Base-by-base conservation (phyloP, 2,329 filamentous ascomycete species). In the Blumeria hordei region DNA sequence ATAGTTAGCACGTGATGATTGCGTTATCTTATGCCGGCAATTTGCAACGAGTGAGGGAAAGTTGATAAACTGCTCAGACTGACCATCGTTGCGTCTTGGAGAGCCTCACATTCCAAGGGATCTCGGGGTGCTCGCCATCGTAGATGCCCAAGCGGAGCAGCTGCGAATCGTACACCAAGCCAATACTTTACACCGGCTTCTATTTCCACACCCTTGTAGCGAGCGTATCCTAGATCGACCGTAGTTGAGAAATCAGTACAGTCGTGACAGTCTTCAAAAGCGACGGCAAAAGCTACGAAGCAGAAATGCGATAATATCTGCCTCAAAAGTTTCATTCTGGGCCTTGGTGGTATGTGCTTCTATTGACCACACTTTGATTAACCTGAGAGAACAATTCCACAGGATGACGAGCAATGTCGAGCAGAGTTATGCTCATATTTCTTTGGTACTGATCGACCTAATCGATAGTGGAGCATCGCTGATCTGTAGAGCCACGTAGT, bases 111-210 rank as follows among this genome's bases (percentile, higher is more conserved):
- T 3, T n/a, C 41, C 37, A 54, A 3, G 6, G 84, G 83, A 64
- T 85, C 79, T 61, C 74, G 69, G 0, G 85, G 83, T 11, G 78
- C 77, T 54, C 72, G 70, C 63, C 88, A 90, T 18, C 85, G 74
- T 57, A 85, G 64, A 6, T 74, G 61, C 1, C 79, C 81, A 1
- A 83, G 56, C 0, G 85, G 85, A 12, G 83, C 71, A 5, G 81
- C 78, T 1, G 84, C 85, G 68, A 78, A 92, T 45, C 83, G 76
- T 59, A 92, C 77, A 1, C 83, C 85, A 7, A 85, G 72, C 82
- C 83, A 90, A 65, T 81, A 73, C 2, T 75, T 78, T 51, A 87
- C 69, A 0, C 79, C 81, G 60, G 76, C 75, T 0, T 67, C 60
- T 1, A 74, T 68, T 1, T 69, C 63, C 3, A 69, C 66, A 8